phyloP scores from a whole-genome alignment of 805 yeast species.

The Candida broadrunensis region DNA sequence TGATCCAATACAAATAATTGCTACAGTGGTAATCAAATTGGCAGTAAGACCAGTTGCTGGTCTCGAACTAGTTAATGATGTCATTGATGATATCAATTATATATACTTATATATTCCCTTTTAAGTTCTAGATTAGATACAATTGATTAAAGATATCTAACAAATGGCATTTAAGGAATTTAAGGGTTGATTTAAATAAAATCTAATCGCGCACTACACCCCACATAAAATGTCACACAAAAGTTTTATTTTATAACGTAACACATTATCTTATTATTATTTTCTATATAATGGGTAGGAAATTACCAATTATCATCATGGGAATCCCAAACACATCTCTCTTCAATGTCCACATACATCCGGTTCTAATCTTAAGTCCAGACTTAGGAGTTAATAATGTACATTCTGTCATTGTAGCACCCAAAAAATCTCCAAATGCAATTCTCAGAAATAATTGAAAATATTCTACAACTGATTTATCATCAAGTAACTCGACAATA shows the following conservation, averaged over 20 bases:
- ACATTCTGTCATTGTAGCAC: constrained; percentile 83
- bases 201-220: too few relatives aligned
- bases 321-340: constrained; percentile 96
- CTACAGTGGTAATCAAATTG: constrained; percentile 41
- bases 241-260: too few relatives aligned
- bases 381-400: constrained; percentile 61
- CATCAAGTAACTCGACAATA: constrained; percentile 83
- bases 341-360: constrained; percentile 89
- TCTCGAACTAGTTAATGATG: background rate
- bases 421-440: constrained; percentile 88
- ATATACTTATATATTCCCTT: too few relatives aligned
- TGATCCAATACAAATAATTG: constrained; percentile 71
- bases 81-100: too few relatives aligned
- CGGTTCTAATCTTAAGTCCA: constrained; percentile 61
- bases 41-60: constrained; percentile 17
- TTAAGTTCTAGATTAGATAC: too few relatives aligned
- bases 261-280: too few relatives aligned
- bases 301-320: constrained; percentile 93
- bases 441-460: constrained; percentile 80
- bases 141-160: too few relatives aligned
- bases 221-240: too few relatives aligned
- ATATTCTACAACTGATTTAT: constrained; percentile 79
- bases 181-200: too few relatives aligned
- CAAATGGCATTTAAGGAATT: too few relatives aligned
- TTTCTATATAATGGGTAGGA: constrained; percentile 69